Evolutionary conservation across 495 filamentous ascomycete genomes (phyloP), one percentile per base, ranked within the genome.

Genomic region (Darksidea phi): DNA sequence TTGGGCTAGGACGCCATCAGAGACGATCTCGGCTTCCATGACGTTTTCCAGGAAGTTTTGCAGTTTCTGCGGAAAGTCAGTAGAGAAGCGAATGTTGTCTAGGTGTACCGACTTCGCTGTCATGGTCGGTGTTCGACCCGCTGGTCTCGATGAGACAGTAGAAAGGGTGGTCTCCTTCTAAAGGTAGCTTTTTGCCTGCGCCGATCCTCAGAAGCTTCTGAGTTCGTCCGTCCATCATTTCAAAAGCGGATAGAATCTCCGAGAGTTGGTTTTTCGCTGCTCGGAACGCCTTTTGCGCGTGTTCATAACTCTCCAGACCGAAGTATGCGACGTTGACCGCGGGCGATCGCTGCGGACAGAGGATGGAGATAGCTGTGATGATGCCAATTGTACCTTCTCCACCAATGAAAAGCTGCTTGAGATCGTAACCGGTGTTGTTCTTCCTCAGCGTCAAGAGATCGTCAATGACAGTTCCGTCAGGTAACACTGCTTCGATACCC

Each of bases 321-420:
- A 72, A 72, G 52, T 69, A 69, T 5, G 67, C 67, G 1, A 72
- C 70, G 49, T 72, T 72, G 18, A 70, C 32, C 4, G 70, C 67
- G 17, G 48, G 21, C 7, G 67, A 72, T 20, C 90, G 86, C 63
- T 90, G 90, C 0, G 95, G 92, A 70, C 92, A 97, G 34, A 91
- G 77, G 53, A 98, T 88, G 0, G 91, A 92, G 24, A 97, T 81
- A 18, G 82, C 90, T 18, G 94, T 98, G 63, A 98, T 88, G 67
- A 97, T 86, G 47, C 94, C 94, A 59, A 98, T 86, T 7, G 94
- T 97, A 20, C 94, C 94, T 72, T 98, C 94, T 21, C 84, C 85
- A 20, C 94, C 94, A 64, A 98, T 95, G 73, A 97, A 97, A 21
- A 98, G 82, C 74, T 98, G 94, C 79, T 98, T 98, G 43, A 98